These are phyloP conservation scores for Paracorniculantispora psalliotae DNA, from an alignment of 2,329 filamentous ascomycete genomes.

Conservation along the genomic window DNA sequence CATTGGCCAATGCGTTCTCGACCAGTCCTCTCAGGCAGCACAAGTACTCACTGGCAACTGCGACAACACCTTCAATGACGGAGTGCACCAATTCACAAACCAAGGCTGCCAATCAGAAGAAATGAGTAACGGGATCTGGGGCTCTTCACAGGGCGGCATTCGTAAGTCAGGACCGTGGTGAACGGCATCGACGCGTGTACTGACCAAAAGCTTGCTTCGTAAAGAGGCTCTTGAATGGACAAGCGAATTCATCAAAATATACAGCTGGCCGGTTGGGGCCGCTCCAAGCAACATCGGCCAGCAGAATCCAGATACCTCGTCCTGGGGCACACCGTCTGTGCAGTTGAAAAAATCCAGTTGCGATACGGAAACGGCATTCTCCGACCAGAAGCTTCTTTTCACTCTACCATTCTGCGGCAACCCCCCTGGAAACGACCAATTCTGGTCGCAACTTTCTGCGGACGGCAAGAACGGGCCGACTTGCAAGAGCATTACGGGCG, in stretches of 20 bases:
- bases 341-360: conserved; percentile 1
- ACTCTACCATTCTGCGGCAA: conserved; percentile 7
- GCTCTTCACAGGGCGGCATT: background rate
- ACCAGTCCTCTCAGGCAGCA: conserved; percentile 22
- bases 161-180: background rate
- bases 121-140: conserved; percentile 4
- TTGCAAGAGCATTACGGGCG: conserved; percentile 1
- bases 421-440: background rate
- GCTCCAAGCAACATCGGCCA: conserved; percentile 26
- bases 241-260: conserved; percentile 31
- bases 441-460: background rate
- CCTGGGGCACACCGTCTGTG: conserved; percentile 8
- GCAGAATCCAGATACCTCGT: background rate
- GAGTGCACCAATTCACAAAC: background rate
- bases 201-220: background rate
- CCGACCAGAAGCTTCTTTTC: conserved; percentile 5
- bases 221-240: conserved; percentile 35
- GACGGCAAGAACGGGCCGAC: background rate
- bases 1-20: conserved; percentile 27
- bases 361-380: background rate
- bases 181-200: background rate
- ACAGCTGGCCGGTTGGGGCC: conserved; percentile 26
- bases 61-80: conserved; percentile 6
- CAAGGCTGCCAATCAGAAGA: conserved; percentile 9
- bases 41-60: conserved; percentile 10